phyloP scores from a whole-genome alignment of 2,329 filamentous ascomycete genomes.

The Colletotrichum salicis region DNA sequence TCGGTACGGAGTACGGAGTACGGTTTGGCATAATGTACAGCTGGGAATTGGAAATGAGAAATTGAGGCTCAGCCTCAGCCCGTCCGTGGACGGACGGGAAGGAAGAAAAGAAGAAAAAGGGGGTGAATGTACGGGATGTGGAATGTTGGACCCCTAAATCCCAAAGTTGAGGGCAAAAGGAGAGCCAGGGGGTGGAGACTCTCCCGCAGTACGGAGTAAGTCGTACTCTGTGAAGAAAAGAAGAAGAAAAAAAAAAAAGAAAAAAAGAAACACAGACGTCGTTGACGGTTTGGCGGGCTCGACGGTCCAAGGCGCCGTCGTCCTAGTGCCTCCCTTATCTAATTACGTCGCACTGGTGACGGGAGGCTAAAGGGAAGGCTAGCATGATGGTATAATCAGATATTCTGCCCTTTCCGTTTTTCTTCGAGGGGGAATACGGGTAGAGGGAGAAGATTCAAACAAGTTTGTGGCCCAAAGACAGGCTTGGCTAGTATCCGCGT shows the following conservation, averaged over 20 bases:
- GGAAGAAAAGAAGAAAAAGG: not conserved
- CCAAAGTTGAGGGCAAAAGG: not conserved
- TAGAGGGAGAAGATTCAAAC: not conserved
- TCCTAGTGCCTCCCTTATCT: not conserved
- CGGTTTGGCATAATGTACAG: not conserved
- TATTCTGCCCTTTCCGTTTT: not conserved
- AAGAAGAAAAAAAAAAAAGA: not conserved
- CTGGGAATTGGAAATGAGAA: not conserved
- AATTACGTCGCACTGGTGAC: constrained; percentile 9
- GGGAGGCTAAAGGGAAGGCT: not conserved
- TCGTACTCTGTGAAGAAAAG: too few relatives aligned
- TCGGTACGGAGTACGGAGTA: too few relatives aligned
- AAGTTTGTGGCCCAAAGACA: not conserved
- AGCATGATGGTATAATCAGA: not conserved
- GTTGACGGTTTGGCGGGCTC: not conserved
- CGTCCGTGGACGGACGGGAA: not conserved
- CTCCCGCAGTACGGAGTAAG: not conserved
- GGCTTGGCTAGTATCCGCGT: not conserved
- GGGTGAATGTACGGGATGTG: not conserved
- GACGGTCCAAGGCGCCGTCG: constrained; percentile 1
- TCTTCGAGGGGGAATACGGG: too few relatives aligned
- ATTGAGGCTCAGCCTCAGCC: not conserved
- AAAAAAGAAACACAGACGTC: not conserved
- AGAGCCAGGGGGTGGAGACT: not conserved
- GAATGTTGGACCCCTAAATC: constrained; percentile 8